Evolutionary conservation across 768 basidiomycete species (phyloP).

Genomic region (Mycena sanguinolenta): DNA sequence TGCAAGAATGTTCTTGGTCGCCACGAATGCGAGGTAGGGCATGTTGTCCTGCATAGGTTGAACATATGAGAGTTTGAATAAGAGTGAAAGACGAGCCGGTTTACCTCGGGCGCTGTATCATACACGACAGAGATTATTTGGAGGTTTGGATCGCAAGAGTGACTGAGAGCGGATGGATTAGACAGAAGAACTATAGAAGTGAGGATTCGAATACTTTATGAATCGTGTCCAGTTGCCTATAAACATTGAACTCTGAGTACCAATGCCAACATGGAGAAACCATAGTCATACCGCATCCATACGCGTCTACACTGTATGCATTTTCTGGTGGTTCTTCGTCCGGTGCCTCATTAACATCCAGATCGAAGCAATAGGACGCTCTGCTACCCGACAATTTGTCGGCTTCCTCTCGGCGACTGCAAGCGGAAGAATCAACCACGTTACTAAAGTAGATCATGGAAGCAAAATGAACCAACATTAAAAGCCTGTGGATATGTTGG

Average conservation of each 20-base stretch:
- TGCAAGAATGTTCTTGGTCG: slow-evolving; percentile 60
- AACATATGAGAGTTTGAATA: not conserved
- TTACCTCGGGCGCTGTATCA: slow-evolving; percentile 71
- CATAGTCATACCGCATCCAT: slow-evolving; percentile 57
- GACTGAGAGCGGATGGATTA: slow-evolving; percentile 59
- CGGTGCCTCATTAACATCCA: slow-evolving; percentile 67
- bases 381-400: slow-evolving; percentile 50
- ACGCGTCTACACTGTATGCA: slow-evolving; percentile 70
- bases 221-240: slow-evolving; percentile 85
- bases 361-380: slow-evolving; percentile 69
- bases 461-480: slow-evolving; percentile 55
- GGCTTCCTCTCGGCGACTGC: slow-evolving; percentile 61
- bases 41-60: slow-evolving; percentile 62
- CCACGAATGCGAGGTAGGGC: slow-evolving; percentile 74
- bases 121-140: slow-evolving; percentile 70
- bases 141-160: slow-evolving; percentile 76
- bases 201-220: slow-evolving; percentile 57
- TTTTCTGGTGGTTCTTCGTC: slow-evolving; percentile 48
- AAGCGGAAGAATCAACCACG: not conserved
- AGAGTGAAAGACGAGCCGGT: not conserved
- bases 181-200: not conserved
- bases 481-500: slow-evolving; percentile 48
- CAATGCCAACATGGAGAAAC: not conserved
- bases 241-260: slow-evolving; percentile 16
- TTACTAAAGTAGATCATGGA: not conserved